These are phyloP conservation scores for Xerocomus brunneocitrinus DNA, from an alignment of 768 basidiomycete genomes.

Conservation along the genomic window DNA sequence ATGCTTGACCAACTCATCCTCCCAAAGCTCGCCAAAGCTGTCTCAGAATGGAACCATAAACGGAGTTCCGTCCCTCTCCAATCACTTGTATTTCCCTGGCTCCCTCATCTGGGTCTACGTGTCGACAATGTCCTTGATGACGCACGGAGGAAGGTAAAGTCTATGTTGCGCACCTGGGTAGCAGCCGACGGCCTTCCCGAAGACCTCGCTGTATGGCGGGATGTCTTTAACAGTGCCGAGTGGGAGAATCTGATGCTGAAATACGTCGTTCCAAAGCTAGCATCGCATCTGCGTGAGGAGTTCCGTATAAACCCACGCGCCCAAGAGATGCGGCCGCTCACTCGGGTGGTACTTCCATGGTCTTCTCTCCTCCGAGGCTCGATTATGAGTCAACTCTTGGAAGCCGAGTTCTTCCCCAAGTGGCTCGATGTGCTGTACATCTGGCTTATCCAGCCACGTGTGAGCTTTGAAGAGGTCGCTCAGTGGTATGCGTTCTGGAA, in stretches of 20 bases:
- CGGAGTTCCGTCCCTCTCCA: constrained; percentile 59
- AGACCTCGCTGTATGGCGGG: constrained; percentile 79
- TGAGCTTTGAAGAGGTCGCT: constrained; percentile 88
- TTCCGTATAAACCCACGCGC: constrained; percentile 88
- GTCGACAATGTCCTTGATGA: constrained; percentile 84
- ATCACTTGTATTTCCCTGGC: constrained; percentile 90
- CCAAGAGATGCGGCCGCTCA: constrained; percentile 82
- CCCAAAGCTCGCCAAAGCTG: constrained; percentile 83
- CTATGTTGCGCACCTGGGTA: constrained; percentile 70
- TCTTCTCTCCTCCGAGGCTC: constrained; percentile 63
- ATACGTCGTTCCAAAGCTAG: constrained; percentile 89
- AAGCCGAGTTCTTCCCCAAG: constrained; percentile 93
- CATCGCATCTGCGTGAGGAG: constrained; percentile 71
- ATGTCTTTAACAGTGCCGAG: constrained; percentile 74
- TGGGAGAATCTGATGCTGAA: constrained; percentile 93
- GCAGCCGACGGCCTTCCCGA: constrained; percentile 66
- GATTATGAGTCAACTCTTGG: constrained; percentile 78
- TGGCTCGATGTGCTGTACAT: constrained; percentile 90
- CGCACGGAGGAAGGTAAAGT: constrained; percentile 81
- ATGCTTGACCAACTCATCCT: constrained; percentile 93
- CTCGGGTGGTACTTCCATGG: constrained; percentile 71
- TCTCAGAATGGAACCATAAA: constrained; percentile 78
- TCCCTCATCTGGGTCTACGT: constrained; percentile 80
- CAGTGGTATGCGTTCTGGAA: constrained; percentile 96
- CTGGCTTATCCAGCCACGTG: constrained; percentile 88